Evolutionary conservation across 805 yeast species (phyloP), one percentile per base, ranked within the genome.

Genomic region (Yamadazyma kitorensis): DNA sequence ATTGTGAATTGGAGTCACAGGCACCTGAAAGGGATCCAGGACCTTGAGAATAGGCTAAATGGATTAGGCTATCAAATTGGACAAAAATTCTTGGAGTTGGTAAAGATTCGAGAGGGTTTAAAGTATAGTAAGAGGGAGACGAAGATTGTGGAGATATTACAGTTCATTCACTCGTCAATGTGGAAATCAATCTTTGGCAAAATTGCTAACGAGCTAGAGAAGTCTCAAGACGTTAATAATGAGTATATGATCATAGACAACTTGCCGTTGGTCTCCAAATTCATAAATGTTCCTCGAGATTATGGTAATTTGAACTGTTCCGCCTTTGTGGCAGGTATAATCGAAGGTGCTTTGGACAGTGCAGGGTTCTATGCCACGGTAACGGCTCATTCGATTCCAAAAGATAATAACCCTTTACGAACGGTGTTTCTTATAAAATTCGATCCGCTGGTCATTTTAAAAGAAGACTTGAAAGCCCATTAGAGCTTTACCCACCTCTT

Each of bases 291-390:
- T 4, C 96, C 96, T 2, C 77, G 75, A 45, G 95, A 87, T 44
- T 78, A 82, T 51, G 80, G 84, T 8, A 80, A 79, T 42, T 68
- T 86, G 49, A 85, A 83, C 51, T 84, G 93, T 51, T 80, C 82
- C 11, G 89, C 95, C 0, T 85, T 83, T 52, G 76, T 81, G 1
- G 95, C 95, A 0, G 96, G 96, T 0, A 72, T 87, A 11, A 70
- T 86, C 25, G 95, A 87, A 54, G 95, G 94, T 0, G 79, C 86
- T 1, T 61, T 87, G 38, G 93, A 84, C 48, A 68, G 82, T 4
- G 68, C 86, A 2, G 79, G 78, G 43, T 86, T 86, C 51, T 78
- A 72, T 35, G 88, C 91, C 10, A 68, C 64, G 29, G 95, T 87
- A 6, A 76, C 84, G n/a, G 95, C 96, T 1, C 95, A 87, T 51